Conservation (phyloP, 2,329 filamentous ascomycete species). For the Penicillium sp. region DNA sequence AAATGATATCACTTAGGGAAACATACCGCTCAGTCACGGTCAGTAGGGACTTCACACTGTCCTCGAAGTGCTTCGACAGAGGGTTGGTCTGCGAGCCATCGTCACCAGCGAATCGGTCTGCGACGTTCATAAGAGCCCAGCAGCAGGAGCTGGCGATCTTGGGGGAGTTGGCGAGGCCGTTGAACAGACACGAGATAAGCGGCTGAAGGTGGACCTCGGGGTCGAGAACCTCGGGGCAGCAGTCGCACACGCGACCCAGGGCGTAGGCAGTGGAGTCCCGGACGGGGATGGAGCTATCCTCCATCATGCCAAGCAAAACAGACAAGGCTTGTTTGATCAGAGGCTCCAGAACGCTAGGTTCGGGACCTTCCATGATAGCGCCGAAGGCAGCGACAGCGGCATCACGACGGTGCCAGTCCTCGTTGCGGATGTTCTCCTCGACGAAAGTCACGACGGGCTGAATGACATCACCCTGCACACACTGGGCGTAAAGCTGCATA, state of each 20-base stretch:
- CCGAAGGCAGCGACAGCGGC: constrained; percentile 96
- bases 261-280: constrained; percentile 96
- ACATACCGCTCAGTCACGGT: constrained; percentile 72
- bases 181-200: constrained; percentile 84
- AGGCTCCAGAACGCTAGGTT: constrained; percentile 85
- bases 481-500: constrained; percentile 90
- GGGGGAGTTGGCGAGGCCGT: constrained; percentile 80
- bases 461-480: constrained; percentile 80
- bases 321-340: constrained; percentile 94
- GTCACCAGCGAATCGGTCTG: constrained; percentile 90
- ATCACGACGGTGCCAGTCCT: constrained; percentile 94
- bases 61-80: constrained; percentile 87
- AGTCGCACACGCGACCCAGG: constrained; percentile 91
- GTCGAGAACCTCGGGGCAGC: constrained; percentile 88
- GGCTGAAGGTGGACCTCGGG: constrained; percentile 76
- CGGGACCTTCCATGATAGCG: constrained; percentile 97
- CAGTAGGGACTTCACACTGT: constrained; percentile 81
- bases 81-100: constrained; percentile 74
- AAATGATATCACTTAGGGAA: background rate
- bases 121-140: constrained; percentile 98
- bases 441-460: constrained; percentile 85
- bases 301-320: constrained; percentile 88
- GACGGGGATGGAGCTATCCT: constrained; percentile 83
- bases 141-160: constrained; percentile 99
- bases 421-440: constrained; percentile 80